Base-by-base conservation (phyloP, 2,329 filamentous ascomycete species). In the Fusarium ramigenum region DNA sequence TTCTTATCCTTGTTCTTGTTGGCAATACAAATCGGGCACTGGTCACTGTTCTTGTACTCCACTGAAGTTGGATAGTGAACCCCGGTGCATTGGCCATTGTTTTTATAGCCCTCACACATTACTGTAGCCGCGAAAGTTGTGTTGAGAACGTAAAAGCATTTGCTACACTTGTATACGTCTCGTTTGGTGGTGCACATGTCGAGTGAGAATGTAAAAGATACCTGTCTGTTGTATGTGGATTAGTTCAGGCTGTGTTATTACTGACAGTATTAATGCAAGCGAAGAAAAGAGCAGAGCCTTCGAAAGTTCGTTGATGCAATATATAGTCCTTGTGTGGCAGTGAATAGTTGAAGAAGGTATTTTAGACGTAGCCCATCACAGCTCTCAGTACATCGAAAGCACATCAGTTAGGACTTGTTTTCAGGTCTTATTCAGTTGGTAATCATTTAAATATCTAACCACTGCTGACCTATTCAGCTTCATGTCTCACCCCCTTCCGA, bases 341-440 rank as follows among this genome's bases (percentile, higher is more conserved):
- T 53, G 50, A 28, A 53, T 7, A 16, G 7, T 9, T 18, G 9
- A 12, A 5, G 5, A 28, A 2, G 2, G 2, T 7, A 25, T 12
- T 4, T 18, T 18, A 4, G 23, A 53, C 3, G 28, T 28, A 28
- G 28, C 28, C 2, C 7, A 2, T 19, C 8, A 23, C 30, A 50
- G 10, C 11, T 34, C 47, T 34, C 3, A 32, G 15, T 0, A 9
- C 0, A 30, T 11, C 2, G 19, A 47, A 1, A 5, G 4, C 2
- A 1, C 3, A 16, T 30, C 9, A 16, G 10, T 10, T 11, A 4
- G 4, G 4, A 1, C 14, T n/a, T n/a, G 10, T 5, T 8, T n/a
- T 32, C 4, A 4, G 28, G 7, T 12, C 2, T 18, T 9, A n/a
- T 49, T 23, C 14, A 14, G 5, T 14, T 3, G 12, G 46, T 28